Percentiles rank a stretch among this genome's conserved stretches.
These are phyloP conservation scores for Hanseniaspora pseudoguilliermondii DNA, from an alignment of 805 yeast genomes.

Conservation along the genomic window DNA sequence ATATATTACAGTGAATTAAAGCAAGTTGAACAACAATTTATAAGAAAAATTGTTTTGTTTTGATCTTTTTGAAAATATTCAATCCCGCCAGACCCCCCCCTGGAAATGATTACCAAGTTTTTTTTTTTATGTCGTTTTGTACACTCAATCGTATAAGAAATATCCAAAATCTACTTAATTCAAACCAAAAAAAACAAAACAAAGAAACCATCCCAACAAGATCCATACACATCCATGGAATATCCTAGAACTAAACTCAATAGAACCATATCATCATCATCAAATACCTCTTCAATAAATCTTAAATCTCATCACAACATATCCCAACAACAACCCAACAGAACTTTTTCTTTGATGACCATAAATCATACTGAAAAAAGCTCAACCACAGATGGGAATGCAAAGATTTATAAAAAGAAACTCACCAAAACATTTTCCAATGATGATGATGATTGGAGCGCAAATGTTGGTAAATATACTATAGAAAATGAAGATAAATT, in stretches of 20 bases:
- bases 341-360: constrained; percentile 9
- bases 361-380: neutral
- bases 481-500: constrained; percentile 12
- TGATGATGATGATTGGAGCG: constrained; percentile 10
- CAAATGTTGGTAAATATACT: constrained; percentile 10
- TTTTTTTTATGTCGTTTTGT: too few relatives aligned
- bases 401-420: neutral
- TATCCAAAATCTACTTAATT: too few relatives aligned
- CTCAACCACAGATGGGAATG: neutral
- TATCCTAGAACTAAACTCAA: neutral
- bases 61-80: too few relatives aligned
- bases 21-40: too few relatives aligned
- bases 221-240: neutral
- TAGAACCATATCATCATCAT: neutral
- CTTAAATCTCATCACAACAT: constrained; percentile 11
- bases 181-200: too few relatives aligned
- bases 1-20: too few relatives aligned
- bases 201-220: too few relatives aligned
- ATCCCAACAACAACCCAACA: constrained; percentile 9
- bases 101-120: too few relatives aligned
- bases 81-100: too few relatives aligned
- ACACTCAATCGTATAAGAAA: too few relatives aligned
- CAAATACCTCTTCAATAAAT: neutral
- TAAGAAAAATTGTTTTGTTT: too few relatives aligned
- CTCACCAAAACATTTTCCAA: neutral